Conservation (phyloP, 257 asterid genomes). For the Eucommia ulmoides region DNA sequence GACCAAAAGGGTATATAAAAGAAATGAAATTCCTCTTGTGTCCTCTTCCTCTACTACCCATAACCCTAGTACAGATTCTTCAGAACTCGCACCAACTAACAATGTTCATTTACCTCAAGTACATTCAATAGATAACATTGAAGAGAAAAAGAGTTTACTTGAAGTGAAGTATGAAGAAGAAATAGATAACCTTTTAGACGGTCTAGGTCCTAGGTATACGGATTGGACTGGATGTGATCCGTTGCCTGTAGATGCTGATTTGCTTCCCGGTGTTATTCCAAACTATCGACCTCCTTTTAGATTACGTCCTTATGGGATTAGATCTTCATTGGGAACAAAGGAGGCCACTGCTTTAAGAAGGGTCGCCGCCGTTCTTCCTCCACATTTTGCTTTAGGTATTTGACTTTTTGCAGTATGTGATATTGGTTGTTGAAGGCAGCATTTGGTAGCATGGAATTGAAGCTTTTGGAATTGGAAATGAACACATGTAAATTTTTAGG, state of each 20-base stretch:
- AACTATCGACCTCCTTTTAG: conserved; percentile 78
- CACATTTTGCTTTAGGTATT: conserved; percentile 93
- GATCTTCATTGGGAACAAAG: conserved; percentile 49
- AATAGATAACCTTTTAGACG: conserved; percentile 50
- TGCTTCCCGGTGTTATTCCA: conserved; percentile 61
- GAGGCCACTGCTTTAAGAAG: conserved; percentile 80
- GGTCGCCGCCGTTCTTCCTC: conserved; percentile 83
- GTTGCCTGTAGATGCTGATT: conserved; percentile 93
- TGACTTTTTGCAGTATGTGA: conserved; percentile 1
- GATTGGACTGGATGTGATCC: conserved; percentile 97
- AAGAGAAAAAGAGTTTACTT: conserved; percentile 18
- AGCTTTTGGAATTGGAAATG: no score
- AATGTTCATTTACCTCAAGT: conserved; percentile 17
- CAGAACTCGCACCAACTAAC: conserved; percentile 11
- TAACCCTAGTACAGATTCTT: conserved; percentile 5
- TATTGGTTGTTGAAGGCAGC: no score
- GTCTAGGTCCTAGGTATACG: conserved; percentile 74
- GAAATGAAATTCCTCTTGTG: conserved; percentile 26
- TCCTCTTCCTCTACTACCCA: conserved; percentile 15
- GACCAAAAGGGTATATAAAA: conserved; percentile 24
- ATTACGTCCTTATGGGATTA: conserved; percentile 84
- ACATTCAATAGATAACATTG: conserved; percentile 16
- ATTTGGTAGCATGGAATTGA: no score
- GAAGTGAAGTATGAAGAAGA: conserved; percentile 74
- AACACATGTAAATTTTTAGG: no score